phyloP scores from a whole-genome alignment of 176 grass and related monocot species.

The Oryza coarctata region DNA sequence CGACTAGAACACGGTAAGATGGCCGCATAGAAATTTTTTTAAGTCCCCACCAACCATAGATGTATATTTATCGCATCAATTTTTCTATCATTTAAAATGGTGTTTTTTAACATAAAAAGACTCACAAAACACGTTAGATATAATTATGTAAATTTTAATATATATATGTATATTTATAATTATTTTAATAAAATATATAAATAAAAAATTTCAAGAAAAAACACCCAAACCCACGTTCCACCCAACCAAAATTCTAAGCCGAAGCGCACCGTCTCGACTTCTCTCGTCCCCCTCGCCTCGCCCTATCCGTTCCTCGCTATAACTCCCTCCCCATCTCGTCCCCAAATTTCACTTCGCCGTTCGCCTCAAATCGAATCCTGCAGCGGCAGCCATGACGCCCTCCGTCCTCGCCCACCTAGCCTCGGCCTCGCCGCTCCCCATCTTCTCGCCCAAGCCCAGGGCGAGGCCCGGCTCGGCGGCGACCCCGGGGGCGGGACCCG shows the following conservation, averaged over 20 bases:
- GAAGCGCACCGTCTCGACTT: neutral
- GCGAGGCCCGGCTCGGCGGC: neutral
- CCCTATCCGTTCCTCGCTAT: slow-evolving; percentile 40
- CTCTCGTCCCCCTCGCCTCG: slow-evolving; percentile 1
- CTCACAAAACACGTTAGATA: too few relatives aligned
- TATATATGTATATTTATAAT: too few relatives aligned
- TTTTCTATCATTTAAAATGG: too few relatives aligned
- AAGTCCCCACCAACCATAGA: too few relatives aligned
- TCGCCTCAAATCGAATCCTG: neutral
- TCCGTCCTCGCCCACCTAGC: slow-evolving; percentile 32
- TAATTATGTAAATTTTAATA: too few relatives aligned
- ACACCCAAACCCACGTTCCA: slow-evolving; percentile 9
- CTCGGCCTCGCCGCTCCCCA: slow-evolving; percentile 25
- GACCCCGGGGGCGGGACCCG: neutral
- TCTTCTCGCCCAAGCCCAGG: slow-evolving; percentile 15
- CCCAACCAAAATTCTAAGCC: neutral
- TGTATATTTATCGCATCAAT: too few relatives aligned
- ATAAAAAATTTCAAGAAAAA: too few relatives aligned
- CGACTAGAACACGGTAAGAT: too few relatives aligned
- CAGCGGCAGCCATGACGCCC: slow-evolving; percentile 36
- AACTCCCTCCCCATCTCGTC: neutral
- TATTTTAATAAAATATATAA: too few relatives aligned
- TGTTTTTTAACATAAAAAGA: too few relatives aligned
- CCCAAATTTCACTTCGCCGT: neutral
- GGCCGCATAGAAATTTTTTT: too few relatives aligned